These are phyloP conservation scores for Kluyveromyces sp. DNA, from an alignment of 1,139 yeast species.

Conservation along the genomic window DNA sequence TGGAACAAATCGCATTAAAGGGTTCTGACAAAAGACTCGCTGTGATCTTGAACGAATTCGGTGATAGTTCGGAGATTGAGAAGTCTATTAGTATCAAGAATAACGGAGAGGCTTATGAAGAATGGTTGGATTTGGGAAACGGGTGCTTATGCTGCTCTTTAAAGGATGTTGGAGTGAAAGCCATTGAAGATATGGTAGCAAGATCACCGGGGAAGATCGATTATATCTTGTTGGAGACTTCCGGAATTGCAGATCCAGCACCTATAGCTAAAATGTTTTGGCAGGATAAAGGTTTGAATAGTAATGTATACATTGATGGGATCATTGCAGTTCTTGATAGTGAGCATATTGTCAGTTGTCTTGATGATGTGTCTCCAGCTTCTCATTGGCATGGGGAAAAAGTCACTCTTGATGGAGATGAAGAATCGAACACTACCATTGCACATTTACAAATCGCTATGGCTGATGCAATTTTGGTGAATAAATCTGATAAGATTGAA, in stretches of 20 bases:
- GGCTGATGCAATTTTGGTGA: slow-evolving; percentile 74
- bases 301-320: slow-evolving; percentile 85
- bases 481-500: slow-evolving; percentile 58
- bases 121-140: slow-evolving; percentile 93
- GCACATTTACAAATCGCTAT: slow-evolving; percentile 87
- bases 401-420: slow-evolving; percentile 29
- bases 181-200: slow-evolving; percentile 80
- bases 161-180: slow-evolving; percentile 87
- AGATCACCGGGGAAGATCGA: slow-evolving; percentile 70
- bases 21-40: slow-evolving; percentile 63
- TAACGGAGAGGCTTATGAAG: slow-evolving; percentile 57
- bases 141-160: slow-evolving; percentile 97
- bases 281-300: slow-evolving; percentile 83
- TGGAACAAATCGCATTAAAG: slow-evolving; percentile 62
- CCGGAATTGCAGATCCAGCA: slow-evolving; percentile 97
- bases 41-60: slow-evolving; percentile 84
- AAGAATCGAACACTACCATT: slow-evolving; percentile 50
- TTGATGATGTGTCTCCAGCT: slow-evolving; percentile 55
- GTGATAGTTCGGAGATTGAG: slow-evolving; percentile 84
- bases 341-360: slow-evolving; percentile 54
- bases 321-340: slow-evolving; percentile 88
- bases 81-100: slow-evolving; percentile 74
- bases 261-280: slow-evolving; percentile 97
- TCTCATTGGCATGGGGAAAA: slow-evolving; percentile 54
- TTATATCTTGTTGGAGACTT: slow-evolving; percentile 83